Evolutionary conservation across 768 basidiomycete species (phyloP).

Genomic region (Mycena floridula): DNA sequence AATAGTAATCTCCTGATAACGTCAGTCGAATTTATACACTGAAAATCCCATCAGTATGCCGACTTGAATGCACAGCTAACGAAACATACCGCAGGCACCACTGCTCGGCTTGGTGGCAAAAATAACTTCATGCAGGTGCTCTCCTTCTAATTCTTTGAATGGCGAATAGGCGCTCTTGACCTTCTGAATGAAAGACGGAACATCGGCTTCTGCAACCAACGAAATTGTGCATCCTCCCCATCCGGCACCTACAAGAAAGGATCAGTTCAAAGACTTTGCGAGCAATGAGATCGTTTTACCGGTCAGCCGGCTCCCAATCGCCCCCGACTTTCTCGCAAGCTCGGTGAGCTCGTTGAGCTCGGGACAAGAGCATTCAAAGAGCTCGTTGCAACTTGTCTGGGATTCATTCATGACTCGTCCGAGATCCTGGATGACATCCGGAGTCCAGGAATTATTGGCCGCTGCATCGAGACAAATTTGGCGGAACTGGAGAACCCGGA

Average conservation of each 20-base stretch:
- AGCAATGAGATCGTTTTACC: neutral
- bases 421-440: slow-evolving; percentile 3
- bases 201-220: slow-evolving; percentile 59
- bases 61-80: neutral
- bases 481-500: slow-evolving; percentile 76
- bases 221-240: slow-evolving; percentile 93
- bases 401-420: slow-evolving; percentile 43
- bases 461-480: slow-evolving; percentile 49
- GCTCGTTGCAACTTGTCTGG: slow-evolving; percentile 58
- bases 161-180: slow-evolving; percentile 56
- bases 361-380: slow-evolving; percentile 76
- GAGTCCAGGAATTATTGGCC: slow-evolving; percentile 9
- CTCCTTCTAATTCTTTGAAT: slow-evolving; percentile 55
- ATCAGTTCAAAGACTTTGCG: neutral
- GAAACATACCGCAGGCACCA: slow-evolving; percentile 72
- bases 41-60: neutral
- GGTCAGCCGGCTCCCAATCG: slow-evolving; percentile 57
- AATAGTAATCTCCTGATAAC: too few species aligned
- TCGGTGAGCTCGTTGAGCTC: slow-evolving; percentile 68
- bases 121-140: slow-evolving; percentile 56
- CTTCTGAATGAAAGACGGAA: slow-evolving; percentile 56
- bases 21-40: neutral
- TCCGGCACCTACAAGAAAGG: slow-evolving; percentile 58
- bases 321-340: slow-evolving; percentile 65
- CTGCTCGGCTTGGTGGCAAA: slow-evolving; percentile 82